Percentiles rank a stretch among this genome's conserved stretches.
These are phyloP conservation scores for Entomortierella lignicola DNA, from an alignment of 192 early-diverging fungal genomes.

Conservation along the genomic window DNA sequence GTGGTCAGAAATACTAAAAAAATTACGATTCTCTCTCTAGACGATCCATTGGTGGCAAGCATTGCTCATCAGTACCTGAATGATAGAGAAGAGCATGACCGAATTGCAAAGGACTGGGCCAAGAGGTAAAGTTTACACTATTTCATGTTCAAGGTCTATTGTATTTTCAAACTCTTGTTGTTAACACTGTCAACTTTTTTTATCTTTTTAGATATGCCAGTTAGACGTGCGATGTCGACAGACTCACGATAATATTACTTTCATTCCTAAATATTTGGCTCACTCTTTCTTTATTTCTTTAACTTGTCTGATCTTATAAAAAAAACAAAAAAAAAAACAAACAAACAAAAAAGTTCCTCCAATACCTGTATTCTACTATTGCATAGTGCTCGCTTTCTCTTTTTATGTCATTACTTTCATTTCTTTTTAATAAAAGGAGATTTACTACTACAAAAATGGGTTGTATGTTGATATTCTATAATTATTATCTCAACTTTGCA, in stretches of 20 bases:
- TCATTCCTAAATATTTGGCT: too few relatives aligned
- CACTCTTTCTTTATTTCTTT: too few relatives aligned
- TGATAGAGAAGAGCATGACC: conserved; percentile 89
- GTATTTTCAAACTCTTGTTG: not conserved
- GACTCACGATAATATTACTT: too few relatives aligned
- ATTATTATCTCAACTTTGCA: too few relatives aligned
- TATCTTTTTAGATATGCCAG: conserved; percentile 50
- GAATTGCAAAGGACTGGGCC: conserved; percentile 93
- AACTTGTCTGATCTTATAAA: not conserved
- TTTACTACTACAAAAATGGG: not conserved
- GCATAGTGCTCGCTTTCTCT: not conserved
- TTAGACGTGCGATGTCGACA: not conserved
- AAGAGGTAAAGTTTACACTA: conserved; percentile 57
- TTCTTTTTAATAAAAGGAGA: not conserved
- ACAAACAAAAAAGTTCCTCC: too few relatives aligned
- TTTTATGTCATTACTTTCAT: not conserved
- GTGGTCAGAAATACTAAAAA: not conserved
- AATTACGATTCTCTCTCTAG: conserved; percentile 46
- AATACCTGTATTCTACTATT: not conserved
- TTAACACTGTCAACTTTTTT: not conserved
- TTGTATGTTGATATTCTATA: too few relatives aligned
- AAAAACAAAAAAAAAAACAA: not conserved
- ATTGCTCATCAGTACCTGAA: conserved; percentile 92
- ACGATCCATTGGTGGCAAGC: conserved; percentile 92
- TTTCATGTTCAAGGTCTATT: not conserved